Evolutionary conservation across 2,329 filamentous ascomycete species (phyloP).

Genomic region (Metarhizium guizhouense): DNA sequence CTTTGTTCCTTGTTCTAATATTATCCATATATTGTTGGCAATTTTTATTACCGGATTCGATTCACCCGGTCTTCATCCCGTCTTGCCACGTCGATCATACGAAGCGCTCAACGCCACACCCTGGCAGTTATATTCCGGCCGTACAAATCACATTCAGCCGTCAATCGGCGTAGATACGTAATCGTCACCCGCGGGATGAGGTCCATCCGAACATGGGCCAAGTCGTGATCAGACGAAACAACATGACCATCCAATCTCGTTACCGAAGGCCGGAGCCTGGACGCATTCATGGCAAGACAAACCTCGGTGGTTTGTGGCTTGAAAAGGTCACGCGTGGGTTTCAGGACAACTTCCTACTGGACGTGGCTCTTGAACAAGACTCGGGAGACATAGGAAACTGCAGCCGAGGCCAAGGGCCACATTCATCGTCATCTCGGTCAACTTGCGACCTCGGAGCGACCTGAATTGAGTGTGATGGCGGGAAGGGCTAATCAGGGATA

Average conservation of each 20-base stretch:
- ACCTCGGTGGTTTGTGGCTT: not conserved
- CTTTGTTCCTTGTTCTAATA: too few species aligned
- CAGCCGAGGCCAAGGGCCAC: not conserved
- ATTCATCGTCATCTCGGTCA: not conserved
- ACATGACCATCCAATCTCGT: not conserved
- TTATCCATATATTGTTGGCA: too few species aligned
- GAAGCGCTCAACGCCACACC: not conserved
- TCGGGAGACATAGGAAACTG: not conserved
- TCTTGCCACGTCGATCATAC: not conserved
- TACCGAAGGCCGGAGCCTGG: not conserved
- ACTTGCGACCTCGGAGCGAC: not conserved
- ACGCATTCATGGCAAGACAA: not conserved
- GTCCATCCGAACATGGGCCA: not conserved
- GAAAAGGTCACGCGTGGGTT: slow-evolving; percentile 3
- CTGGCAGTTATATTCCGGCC: not conserved
- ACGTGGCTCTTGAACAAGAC: not conserved
- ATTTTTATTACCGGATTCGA: too few species aligned
- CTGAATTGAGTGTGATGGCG: too few species aligned
- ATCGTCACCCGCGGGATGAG: not conserved
- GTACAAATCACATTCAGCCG: not conserved
- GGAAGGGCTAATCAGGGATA: not conserved
- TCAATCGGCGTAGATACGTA: not conserved
- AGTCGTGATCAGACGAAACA: not conserved
- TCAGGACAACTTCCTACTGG: not conserved
- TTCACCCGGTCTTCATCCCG: not conserved